These are phyloP conservation scores for Yamadazyma aaseri DNA, from an alignment of 1,139 yeast species.

Conservation along the genomic window DNA sequence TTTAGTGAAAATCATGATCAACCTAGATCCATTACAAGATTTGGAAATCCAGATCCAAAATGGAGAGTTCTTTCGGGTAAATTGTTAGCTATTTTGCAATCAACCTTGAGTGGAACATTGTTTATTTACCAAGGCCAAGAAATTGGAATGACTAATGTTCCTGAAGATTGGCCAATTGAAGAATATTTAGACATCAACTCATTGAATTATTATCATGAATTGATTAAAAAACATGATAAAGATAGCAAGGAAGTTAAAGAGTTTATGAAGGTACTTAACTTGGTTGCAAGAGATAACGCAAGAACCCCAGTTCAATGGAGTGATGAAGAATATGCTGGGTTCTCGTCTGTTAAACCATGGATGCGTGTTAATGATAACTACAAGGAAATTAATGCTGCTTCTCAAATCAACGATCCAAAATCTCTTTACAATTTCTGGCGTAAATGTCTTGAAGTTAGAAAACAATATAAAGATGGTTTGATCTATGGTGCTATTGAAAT, in stretches of 20 bases:
- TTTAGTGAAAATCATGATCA: conserved; percentile 62
- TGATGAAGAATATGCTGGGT: conserved; percentile 45
- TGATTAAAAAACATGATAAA: conserved; percentile 34
- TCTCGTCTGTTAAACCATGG: conserved; percentile 55
- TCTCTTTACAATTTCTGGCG: conserved; percentile 51
- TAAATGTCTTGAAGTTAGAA: conserved; percentile 43
- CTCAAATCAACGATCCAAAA: conserved; percentile 45
- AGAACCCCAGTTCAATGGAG: conserved; percentile 66
- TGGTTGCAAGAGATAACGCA: conserved; percentile 55
- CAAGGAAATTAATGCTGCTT: conserved; percentile 46
- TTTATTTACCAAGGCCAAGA: conserved; percentile 64
- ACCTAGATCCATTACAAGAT: conserved; percentile 53
- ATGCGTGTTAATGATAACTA: conserved; percentile 53
- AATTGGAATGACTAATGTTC: conserved; percentile 52
- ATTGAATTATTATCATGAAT: conserved; percentile 37
- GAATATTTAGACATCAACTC: conserved; percentile 54
- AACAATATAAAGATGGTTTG: conserved; percentile 40
- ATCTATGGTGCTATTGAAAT: conserved; percentile 47
- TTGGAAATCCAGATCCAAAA: conserved; percentile 38
- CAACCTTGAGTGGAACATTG: conserved; percentile 55
- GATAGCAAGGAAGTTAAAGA: conserved; percentile 28
- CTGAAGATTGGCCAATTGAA: conserved; percentile 44
- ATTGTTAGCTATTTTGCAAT: conserved; percentile 46
- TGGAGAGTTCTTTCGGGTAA: conserved; percentile 43
- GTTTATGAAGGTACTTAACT: conserved; percentile 29